Conservation (phyloP, 1,139 yeast species). For the Debaryomyces udenii region DNA sequence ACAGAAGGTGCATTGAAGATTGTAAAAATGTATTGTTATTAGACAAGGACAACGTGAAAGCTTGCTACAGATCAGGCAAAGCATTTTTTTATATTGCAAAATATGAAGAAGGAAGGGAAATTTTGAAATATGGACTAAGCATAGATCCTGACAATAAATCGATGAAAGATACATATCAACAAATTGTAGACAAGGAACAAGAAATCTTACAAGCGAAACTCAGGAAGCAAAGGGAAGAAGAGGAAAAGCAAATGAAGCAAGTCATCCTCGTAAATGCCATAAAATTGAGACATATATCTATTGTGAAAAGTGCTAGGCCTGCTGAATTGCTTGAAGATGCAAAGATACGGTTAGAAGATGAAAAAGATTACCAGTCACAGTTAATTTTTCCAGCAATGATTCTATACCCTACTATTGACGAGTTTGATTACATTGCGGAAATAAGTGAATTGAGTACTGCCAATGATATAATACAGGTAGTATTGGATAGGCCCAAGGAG, state of each 20-base stretch:
- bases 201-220: constrained; percentile 34
- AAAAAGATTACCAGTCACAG: constrained; percentile 74
- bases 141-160: constrained; percentile 63
- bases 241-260: constrained; percentile 32
- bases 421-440: constrained; percentile 79
- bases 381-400: constrained; percentile 78
- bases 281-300: constrained; percentile 54
- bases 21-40: constrained; percentile 69
- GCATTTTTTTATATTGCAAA: constrained; percentile 73
- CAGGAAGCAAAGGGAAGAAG: constrained; percentile 36
- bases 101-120: constrained; percentile 70
- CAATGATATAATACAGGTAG: constrained; percentile 55
- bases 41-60: constrained; percentile 77
- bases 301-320: constrained; percentile 54
- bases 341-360: constrained; percentile 63
- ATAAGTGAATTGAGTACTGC: constrained; percentile 73
- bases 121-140: constrained; percentile 64
- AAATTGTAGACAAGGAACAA: constrained; percentile 43
- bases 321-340: constrained; percentile 52
- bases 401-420: constrained; percentile 81
- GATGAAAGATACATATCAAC: constrained; percentile 44
- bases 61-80: constrained; percentile 80
- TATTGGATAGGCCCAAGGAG: constrained; percentile 64
- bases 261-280: constrained; percentile 55
- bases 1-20: constrained; percentile 83